Conservation (phyloP, 2,329 filamentous ascomycete genomes). For the Chaetothyriales sp. region DNA sequence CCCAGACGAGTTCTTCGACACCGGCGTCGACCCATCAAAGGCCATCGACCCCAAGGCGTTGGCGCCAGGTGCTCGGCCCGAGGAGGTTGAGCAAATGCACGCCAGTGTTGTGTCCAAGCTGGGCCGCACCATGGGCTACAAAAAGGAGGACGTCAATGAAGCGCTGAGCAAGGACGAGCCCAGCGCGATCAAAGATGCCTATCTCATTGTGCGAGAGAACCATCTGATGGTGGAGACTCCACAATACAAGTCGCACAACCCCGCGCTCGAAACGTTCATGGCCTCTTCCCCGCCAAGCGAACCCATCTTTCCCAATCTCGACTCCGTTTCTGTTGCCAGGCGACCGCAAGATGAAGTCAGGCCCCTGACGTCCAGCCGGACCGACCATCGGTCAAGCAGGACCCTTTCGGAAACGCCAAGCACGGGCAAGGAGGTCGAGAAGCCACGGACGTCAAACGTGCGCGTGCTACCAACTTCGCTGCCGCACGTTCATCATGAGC, state of each 20-base stretch:
- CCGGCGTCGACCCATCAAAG: conserved; percentile 84
- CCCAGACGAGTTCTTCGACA: conserved; percentile 82
- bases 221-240: conserved; percentile 65
- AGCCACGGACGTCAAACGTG: conserved; percentile 64
- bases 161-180: conserved; percentile 83
- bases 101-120: conserved; percentile 89
- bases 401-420: conserved; percentile 16
- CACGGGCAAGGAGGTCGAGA: conserved; percentile 23
- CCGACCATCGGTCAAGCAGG: conserved; percentile 11
- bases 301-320: conserved; percentile 22
- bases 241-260: conserved; percentile 38
- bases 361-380: conserved; percentile 13
- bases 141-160: conserved; percentile 86
- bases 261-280: conserved; percentile 37
- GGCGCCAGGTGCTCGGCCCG: conserved; percentile 61
- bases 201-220: conserved; percentile 94
- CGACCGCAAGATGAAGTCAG: conserved; percentile 11
- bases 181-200: conserved; percentile 96
- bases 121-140: conserved; percentile 96
- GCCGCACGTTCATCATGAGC: conserved; percentile 79
- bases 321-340: background rate
- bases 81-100: conserved; percentile 78
- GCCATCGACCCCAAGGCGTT: conserved; percentile 74
- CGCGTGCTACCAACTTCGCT: conserved; percentile 84
- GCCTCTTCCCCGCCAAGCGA: conserved; percentile 41